Conservation (phyloP, 257 asterid genomes). For the Fraxinus quadrangulata region DNA sequence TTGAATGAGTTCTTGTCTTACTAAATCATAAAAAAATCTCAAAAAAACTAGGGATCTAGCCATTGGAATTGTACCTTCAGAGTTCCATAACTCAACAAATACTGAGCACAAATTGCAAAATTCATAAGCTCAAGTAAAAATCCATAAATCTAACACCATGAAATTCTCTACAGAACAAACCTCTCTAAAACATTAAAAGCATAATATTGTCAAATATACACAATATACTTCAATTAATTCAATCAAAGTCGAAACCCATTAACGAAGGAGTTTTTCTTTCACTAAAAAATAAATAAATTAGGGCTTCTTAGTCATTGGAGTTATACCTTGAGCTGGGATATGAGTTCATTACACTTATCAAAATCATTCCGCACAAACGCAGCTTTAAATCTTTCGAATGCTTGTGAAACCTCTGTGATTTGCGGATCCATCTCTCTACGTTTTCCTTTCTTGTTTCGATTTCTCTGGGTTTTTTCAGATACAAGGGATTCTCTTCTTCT, state of each 20-base stretch:
- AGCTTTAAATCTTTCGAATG: slow-evolving; percentile 48
- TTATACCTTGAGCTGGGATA: slow-evolving; percentile 50
- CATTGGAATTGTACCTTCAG: neutral
- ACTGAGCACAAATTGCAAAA: neutral
- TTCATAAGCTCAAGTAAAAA: neutral
- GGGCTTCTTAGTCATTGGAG: neutral
- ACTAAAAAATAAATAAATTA: neutral
- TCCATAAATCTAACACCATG: neutral
- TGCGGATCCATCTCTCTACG: slow-evolving; percentile 46
- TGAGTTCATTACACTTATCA: slow-evolving; percentile 37
- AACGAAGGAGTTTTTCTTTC: neutral
- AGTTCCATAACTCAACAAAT: neutral
- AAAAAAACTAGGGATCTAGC: neutral
- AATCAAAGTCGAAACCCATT: neutral
- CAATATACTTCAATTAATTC: neutral
- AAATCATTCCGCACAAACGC: slow-evolving; percentile 47
- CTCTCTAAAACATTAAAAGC: neutral
- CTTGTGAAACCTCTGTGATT: slow-evolving; percentile 45
- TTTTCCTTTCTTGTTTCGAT: neutral
- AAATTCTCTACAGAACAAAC: neutral
- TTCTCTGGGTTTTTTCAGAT: neutral
- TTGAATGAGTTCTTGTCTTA: neutral
- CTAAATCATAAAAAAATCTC: neutral
- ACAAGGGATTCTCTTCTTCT: neutral
- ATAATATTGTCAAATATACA: neutral